Evolutionary conservation across 495 filamentous ascomycete species (phyloP), one percentile per base, ranked within the genome.

Genomic region (Letharia lupina): DNA sequence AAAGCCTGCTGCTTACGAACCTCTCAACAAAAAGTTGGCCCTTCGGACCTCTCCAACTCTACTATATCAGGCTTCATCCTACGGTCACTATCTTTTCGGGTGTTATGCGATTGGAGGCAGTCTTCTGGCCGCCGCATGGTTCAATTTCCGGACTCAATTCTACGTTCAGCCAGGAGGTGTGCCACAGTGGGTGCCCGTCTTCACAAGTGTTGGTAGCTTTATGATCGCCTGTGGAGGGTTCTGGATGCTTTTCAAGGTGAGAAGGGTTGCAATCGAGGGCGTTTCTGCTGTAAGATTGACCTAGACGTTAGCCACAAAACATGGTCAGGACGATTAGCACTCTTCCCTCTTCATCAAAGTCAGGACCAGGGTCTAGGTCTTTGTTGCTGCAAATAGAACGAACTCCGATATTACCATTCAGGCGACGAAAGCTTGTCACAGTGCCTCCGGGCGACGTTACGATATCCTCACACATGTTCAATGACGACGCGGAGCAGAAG

Each of bases 351-450:
- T n/a, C 61, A 16, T 40, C 45, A 23, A 65, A 44, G 2, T 28
- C n/a, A 18, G 64, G 35, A 44, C 8, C 15, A 23, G 65, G 56
- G 40, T 58, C 67, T 44, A 60, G 47, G n/a, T 47, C 23, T 39
- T 54, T 69, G 10, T 37, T 67, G 28, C 39, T 73, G 18, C 70
- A 62, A 56, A 63, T 73, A 37, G 68, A 70, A 42, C 59, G 68
- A 20, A 61, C 35, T n/a, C 74, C 76, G 18, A 67, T 78, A 62
- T 63, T 78, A n/a, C 81, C 80, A 7, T 79, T 80, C 68, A 70
- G 60, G 41, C 77, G 74, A 68, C 75, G 77, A 12, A 75, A 71
- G 60, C 68, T 74, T 35, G 70, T 82, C 60, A 75, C 76, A 33
- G 78, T 76, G 12, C 60, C 75, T 42, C 75, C 76, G 2, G 73